These are phyloP conservation scores for Rehmannia glutinosa DNA, from an alignment of 257 asterid genomes.

Conservation along the genomic window DNA sequence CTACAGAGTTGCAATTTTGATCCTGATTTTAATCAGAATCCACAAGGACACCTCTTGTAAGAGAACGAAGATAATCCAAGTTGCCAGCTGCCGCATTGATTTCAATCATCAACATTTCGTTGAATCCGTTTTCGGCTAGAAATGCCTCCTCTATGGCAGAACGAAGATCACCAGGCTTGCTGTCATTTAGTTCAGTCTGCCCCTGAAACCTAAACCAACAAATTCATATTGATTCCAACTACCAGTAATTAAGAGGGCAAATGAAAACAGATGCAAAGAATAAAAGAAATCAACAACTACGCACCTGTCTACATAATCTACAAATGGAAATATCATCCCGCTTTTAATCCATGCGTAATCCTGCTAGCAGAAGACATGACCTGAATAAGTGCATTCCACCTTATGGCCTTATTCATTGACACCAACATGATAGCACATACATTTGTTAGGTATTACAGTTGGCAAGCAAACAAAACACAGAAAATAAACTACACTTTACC, in stretches of 20 bases:
- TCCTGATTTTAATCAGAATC: slow-evolving; percentile 56
- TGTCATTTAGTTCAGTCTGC: slow-evolving; percentile 74
- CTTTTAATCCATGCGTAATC: slow-evolving; percentile 92
- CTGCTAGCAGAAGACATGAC: slow-evolving; percentile 45
- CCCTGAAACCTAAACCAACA: slow-evolving; percentile 84
- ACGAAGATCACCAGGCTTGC: slow-evolving; percentile 70
- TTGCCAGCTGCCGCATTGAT: slow-evolving; percentile 90
- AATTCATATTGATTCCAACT: slow-evolving; percentile 22
- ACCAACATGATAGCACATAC: too few species aligned
- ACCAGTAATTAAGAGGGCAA: background rate
- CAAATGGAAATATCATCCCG: slow-evolving; percentile 88
- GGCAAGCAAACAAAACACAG: slow-evolving; percentile 13
- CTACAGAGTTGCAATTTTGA: slow-evolving; percentile 48
- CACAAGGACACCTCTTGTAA: slow-evolving; percentile 63
- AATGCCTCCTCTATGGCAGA: slow-evolving; percentile 98
- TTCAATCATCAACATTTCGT: slow-evolving; percentile 92
- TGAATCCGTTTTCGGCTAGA: slow-evolving; percentile 82
- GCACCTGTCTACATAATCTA: slow-evolving; percentile 89
- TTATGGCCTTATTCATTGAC: background rate
- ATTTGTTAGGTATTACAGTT: slow-evolving; percentile 8
- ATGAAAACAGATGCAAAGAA: background rate
- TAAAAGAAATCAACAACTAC: slow-evolving; percentile 22
- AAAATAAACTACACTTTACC: slow-evolving; percentile 40
- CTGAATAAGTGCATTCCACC: slow-evolving; percentile 23
- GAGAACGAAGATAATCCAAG: slow-evolving; percentile 61